Percentiles rank a stretch among this genome's conserved stretches.
phyloP scores from a whole-genome alignment of 108 stramenopile genomes.

The Cyclotella baltica region DNA sequence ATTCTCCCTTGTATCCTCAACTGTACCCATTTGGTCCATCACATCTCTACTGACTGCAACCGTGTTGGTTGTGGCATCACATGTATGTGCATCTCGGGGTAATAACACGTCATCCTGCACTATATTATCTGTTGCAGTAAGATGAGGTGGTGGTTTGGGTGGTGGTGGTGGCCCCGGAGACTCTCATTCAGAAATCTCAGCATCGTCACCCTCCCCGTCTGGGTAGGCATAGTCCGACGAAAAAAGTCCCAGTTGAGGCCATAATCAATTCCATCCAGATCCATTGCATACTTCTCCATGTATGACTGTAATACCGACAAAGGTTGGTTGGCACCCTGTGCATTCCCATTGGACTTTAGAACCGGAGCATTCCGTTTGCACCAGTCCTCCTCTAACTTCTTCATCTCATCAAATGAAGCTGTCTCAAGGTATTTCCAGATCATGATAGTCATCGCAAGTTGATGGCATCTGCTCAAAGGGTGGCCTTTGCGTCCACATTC shows the following conservation, averaged over 20 bases:
- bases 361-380: background rate
- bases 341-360: background rate
- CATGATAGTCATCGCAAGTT: background rate
- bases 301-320: background rate
- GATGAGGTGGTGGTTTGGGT: background rate
- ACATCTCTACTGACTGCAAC: too few species aligned
- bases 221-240: too few species aligned
- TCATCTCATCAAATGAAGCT: too few species aligned
- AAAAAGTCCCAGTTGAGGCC: too few species aligned
- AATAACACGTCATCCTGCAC: background rate
- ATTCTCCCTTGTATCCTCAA: too few species aligned
- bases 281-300: constrained; percentile 1
- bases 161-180: background rate
- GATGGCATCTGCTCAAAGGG: too few species aligned
- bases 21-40: too few species aligned
- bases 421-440: background rate
- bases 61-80: too few species aligned
- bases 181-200: background rate
- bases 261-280: background rate
- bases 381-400: too few species aligned
- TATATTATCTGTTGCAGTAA: background rate
- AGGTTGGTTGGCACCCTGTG: background rate
- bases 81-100: background rate
- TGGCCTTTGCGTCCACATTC: background rate
- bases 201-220: too few species aligned